Evolutionary conservation across 1,284 basidiomycete genomes (phyloP), one percentile per base, ranked within the genome.

Genomic region (Ustilago curta): DNA sequence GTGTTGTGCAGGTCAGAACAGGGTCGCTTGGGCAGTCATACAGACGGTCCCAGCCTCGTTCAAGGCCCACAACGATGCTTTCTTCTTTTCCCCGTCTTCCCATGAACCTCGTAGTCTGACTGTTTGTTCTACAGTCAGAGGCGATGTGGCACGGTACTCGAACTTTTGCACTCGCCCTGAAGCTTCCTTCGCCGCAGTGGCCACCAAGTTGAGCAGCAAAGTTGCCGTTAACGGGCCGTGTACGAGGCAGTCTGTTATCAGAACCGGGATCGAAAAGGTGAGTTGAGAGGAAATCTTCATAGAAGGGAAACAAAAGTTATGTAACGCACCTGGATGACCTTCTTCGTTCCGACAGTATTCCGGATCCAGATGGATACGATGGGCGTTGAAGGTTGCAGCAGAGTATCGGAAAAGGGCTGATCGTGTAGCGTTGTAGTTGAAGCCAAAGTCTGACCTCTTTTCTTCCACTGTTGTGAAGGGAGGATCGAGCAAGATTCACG

Each of bases 361-460:
- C 1, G 79, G 57, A 32, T 82, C 81, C 21, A 80, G 64, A 40
- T 83, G 82, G 43, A 83, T 83, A 12, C 74, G 73, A 47, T 83
- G 81, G 0, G 80, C 77, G 58, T 83, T 83, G 70, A 78, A 83
- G 0, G 81, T 83, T 11, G 79, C 71, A 0, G 82, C 82, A 8
- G 76, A 79, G 62, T 82, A 83, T n/a, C 82, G 60, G 52, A 83
- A 85, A 8, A 83, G 77, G 1, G 63, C 76, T 0, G 73, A 64
- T 29, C 75, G 59, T 7, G 73, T 71, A 11, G 73, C 68, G 25
- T 63, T 58, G 47, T 70, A 75, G 54, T 75, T 61, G 21, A 70
- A 75, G 35, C 68, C 72, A 48, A 75, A 75, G 21, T 75, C 60
- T 11, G 67, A 75, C 5, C 44, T 50, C 61, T 63, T 60, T 32